Evolutionary conservation across 768 basidiomycete genomes (phyloP).

Genomic region (Leccinum sublutescens): DNA sequence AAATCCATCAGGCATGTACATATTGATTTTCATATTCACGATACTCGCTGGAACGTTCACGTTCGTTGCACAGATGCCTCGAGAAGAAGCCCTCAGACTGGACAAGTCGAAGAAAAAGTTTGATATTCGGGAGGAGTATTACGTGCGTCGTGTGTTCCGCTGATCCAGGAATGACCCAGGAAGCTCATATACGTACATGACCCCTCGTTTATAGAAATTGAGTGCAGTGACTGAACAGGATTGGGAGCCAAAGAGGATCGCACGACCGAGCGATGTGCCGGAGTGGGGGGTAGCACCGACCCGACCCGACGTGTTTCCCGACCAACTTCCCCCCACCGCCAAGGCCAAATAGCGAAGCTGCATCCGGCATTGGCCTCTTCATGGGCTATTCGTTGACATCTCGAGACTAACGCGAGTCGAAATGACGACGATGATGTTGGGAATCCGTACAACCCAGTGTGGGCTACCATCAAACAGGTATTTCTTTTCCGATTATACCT

Average conservation of each 20-base stretch:
- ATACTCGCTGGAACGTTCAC: neutral
- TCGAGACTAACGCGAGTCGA: neutral
- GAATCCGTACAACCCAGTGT: neutral
- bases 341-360: constrained; percentile 4
- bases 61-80: constrained; percentile 50
- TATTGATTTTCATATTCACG: neutral
- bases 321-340: constrained; percentile 15
- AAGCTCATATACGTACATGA: neutral
- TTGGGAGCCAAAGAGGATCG: constrained; percentile 87
- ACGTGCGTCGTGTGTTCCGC: constrained; percentile 54
- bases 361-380: neutral
- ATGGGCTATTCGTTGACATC: neutral
- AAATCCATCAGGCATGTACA: constrained; percentile 60
- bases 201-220: constrained; percentile 44
- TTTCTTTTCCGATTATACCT: neutral
- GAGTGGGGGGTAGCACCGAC: constrained; percentile 90
- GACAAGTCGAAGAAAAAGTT: constrained; percentile 73
- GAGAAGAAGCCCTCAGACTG: constrained; percentile 76
- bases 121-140: constrained; percentile 95
- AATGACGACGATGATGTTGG: neutral
- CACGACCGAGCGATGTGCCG: constrained; percentile 80
- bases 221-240: constrained; percentile 62
- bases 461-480: neutral
- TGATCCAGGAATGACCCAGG: neutral
- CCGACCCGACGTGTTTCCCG: constrained; percentile 25